phyloP scores from a whole-genome alignment of 2,329 filamentous ascomycete genomes.

The Trichocomaceae sp. region DNA sequence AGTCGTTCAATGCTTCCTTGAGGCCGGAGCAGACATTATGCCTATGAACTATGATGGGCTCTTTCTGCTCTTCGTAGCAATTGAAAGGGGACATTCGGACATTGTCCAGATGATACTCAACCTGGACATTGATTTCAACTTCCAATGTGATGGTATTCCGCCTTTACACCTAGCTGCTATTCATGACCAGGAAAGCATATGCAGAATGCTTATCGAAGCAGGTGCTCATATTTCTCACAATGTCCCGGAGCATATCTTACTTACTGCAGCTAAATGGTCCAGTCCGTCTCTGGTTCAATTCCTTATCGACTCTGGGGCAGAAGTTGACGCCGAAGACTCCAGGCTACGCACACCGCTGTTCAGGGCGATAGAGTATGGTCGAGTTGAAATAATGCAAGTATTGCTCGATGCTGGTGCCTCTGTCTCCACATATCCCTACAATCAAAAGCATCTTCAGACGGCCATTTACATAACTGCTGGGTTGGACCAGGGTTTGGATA shows the following conservation, averaged over 20 bases:
- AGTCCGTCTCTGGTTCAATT: not conserved
- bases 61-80: not conserved
- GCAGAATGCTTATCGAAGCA: not conserved
- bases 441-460: not conserved
- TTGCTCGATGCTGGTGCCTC: not conserved
- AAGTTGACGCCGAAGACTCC: not conserved
- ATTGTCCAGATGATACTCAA: not conserved
- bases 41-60: not conserved
- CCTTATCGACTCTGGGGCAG: not conserved
- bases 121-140: not conserved
- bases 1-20: not conserved
- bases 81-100: not conserved
- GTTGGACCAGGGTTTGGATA: not conserved
- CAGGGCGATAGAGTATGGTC: not conserved
- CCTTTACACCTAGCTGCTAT: not conserved
- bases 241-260: not conserved
- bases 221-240: not conserved
- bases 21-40: not conserved
- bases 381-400: not conserved
- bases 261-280: not conserved
- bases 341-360: not conserved
- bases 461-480: not conserved
- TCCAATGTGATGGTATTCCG: not conserved
- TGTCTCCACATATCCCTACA: not conserved
- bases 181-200: not conserved